phyloP scores from a whole-genome alignment of 169 alveolate species.

The Eimeria mitis region DNA sequence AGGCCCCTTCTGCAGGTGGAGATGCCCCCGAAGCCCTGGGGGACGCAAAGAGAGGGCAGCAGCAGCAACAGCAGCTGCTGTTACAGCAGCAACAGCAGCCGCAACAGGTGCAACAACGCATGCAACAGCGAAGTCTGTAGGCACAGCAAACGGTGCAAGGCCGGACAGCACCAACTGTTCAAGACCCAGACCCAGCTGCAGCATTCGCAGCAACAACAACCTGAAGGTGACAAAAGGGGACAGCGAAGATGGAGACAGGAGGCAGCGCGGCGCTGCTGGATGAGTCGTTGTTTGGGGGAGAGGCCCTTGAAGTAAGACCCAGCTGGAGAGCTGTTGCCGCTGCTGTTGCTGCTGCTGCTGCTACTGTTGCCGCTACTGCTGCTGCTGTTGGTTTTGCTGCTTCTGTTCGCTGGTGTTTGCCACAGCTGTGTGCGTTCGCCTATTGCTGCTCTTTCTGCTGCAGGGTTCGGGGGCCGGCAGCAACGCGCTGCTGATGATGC shows the following conservation, averaged over 20 bases:
- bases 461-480: slow-evolving; percentile 31
- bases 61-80: neutral
- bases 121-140: neutral
- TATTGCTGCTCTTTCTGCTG: neutral
- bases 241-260: neutral
- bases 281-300: slow-evolving; percentile 23
- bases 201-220: neutral
- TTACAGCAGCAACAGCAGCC: neutral
- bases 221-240: neutral
- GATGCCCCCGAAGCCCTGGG: neutral
- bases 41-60: neutral
- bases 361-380: neutral
- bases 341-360: neutral
- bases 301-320: neutral
- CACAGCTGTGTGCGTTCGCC: neutral
- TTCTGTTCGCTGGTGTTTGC: neutral
- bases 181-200: neutral
- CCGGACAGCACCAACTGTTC: neutral
- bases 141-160: neutral
- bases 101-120: neutral
- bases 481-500: slow-evolving; percentile 58
- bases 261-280: slow-evolving; percentile 31
- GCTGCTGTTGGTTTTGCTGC: neutral
- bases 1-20: neutral
- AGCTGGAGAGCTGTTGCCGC: neutral